phyloP scores from a whole-genome alignment of 2,329 filamentous ascomycete species.

The Pseudovirgaria hyperparasitica region DNA sequence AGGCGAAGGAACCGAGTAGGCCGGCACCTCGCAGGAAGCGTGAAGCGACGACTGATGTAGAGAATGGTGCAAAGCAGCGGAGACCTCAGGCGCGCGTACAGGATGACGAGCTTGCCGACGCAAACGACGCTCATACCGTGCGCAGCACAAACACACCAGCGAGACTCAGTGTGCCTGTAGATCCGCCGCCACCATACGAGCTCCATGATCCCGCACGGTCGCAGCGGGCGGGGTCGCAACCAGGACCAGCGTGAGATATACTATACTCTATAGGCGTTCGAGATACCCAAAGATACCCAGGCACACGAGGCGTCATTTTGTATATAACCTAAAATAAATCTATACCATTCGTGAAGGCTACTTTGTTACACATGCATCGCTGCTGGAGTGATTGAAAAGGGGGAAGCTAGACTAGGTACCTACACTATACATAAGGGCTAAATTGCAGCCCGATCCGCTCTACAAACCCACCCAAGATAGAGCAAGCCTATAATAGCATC shows the following conservation, averaged over 20 bases:
- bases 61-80: background rate
- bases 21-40: conserved; percentile 5
- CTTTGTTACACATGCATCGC: too few species aligned
- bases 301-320: too few species aligned
- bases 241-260: too few species aligned
- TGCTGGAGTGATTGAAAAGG: too few species aligned
- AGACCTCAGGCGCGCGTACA: background rate
- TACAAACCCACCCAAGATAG: background rate
- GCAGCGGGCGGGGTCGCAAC: too few species aligned
- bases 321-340: too few species aligned
- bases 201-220: conserved; percentile 12
- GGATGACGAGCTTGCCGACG: conserved; percentile 15
- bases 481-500: conserved; percentile 63
- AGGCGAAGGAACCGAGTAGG: conserved; percentile 9
- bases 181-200: conserved; percentile 12
- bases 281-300: too few species aligned
- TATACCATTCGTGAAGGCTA: too few species aligned
- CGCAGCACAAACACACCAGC: conserved; percentile 1
- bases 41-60: background rate
- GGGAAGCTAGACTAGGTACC: too few species aligned
- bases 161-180: conserved; percentile 6
- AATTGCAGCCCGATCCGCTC: too few species aligned
- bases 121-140: background rate
- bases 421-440: too few species aligned
- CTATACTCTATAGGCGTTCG: too few species aligned